These are phyloP conservation scores for Suillus paluster DNA, from an alignment of 768 basidiomycete genomes.

Conservation along the genomic window DNA sequence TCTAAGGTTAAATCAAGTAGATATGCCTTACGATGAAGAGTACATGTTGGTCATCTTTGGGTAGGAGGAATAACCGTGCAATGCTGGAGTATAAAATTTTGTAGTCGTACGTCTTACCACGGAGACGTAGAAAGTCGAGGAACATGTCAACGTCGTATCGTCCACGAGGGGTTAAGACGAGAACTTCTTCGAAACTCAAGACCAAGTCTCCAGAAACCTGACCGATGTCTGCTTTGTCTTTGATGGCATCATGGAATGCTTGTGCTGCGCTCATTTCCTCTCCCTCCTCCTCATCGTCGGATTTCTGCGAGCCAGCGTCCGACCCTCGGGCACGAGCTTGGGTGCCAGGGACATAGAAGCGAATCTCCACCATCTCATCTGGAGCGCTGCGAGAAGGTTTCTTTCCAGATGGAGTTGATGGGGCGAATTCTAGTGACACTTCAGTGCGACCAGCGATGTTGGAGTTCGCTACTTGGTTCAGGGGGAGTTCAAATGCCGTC, in stretches of 20 bases:
- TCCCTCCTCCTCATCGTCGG: constrained; percentile 65
- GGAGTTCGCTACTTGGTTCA: constrained; percentile 89
- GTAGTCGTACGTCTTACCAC: constrained; percentile 99
- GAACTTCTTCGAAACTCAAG: constrained; percentile 92
- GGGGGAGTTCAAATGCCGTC: constrained; percentile 87
- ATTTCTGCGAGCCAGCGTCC: constrained; percentile 75
- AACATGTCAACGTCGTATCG: constrained; percentile 99
- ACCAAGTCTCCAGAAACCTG: constrained; percentile 91
- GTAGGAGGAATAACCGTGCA: constrained; percentile 86
- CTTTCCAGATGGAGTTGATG: constrained; percentile 48
- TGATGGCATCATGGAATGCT: constrained; percentile 94
- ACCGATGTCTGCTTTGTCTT: constrained; percentile 94
- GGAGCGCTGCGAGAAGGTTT: constrained; percentile 46
- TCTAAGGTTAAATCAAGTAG: neutral
- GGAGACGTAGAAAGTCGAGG: constrained; percentile 88
- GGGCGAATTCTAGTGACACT: constrained; percentile 95
- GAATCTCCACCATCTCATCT: constrained; percentile 95
- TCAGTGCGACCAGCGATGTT: constrained; percentile 97
- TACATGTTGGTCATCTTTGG: constrained; percentile 96
- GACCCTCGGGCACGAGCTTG: constrained; percentile 65
- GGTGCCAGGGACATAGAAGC: constrained; percentile 92
- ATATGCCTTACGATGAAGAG: constrained; percentile 80
- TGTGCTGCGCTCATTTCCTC: constrained; percentile 92
- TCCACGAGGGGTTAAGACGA: constrained; percentile 94
- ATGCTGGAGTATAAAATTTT: constrained; percentile 92